These are phyloP conservation scores for Friedmanniomyces endolithicus DNA, from an alignment of 495 filamentous ascomycete genomes.

Conservation along the genomic window DNA sequence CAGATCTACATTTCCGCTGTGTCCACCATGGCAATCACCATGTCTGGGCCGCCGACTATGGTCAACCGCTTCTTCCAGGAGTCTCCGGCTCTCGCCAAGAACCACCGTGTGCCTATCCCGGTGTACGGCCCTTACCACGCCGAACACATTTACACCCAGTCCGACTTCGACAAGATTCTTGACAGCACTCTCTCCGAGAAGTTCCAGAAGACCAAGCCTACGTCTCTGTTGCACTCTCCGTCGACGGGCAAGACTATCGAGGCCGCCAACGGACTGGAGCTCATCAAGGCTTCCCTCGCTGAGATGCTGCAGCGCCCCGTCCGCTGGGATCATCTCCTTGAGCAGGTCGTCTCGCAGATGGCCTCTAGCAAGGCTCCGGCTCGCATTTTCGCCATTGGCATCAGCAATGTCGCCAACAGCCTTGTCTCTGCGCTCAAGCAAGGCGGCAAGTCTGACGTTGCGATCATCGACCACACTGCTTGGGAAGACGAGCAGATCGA, in stretches of 20 bases:
- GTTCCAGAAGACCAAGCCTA: slow-evolving; percentile 26
- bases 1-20: slow-evolving; percentile 64
- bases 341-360: slow-evolving; percentile 29
- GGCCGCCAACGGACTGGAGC: slow-evolving; percentile 28
- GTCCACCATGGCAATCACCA: slow-evolving; percentile 53
- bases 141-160: slow-evolving; percentile 50
- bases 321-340: slow-evolving; percentile 32
- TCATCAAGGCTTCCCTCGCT: slow-evolving; percentile 24
- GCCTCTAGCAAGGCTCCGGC: slow-evolving; percentile 22
- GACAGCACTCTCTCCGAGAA: slow-evolving; percentile 31
- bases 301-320: slow-evolving; percentile 33
- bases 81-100: slow-evolving; percentile 38
- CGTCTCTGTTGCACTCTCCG: slow-evolving; percentile 29
- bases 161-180: slow-evolving; percentile 51
- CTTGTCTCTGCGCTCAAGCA: slow-evolving; percentile 32
- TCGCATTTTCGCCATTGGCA: slow-evolving; percentile 28
- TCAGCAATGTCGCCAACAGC: slow-evolving; percentile 35
- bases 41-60: slow-evolving; percentile 64
- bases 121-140: slow-evolving; percentile 78
- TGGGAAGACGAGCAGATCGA: slow-evolving; percentile 23
- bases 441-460: slow-evolving; percentile 27
- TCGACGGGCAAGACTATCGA: slow-evolving; percentile 30
- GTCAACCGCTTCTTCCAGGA: slow-evolving; percentile 45
- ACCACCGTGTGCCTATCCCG: slow-evolving; percentile 50
- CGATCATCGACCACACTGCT: slow-evolving; percentile 25